These are phyloP conservation scores for Madurella fahalii DNA, from an alignment of 2,329 filamentous ascomycete species.

Conservation along the genomic window DNA sequence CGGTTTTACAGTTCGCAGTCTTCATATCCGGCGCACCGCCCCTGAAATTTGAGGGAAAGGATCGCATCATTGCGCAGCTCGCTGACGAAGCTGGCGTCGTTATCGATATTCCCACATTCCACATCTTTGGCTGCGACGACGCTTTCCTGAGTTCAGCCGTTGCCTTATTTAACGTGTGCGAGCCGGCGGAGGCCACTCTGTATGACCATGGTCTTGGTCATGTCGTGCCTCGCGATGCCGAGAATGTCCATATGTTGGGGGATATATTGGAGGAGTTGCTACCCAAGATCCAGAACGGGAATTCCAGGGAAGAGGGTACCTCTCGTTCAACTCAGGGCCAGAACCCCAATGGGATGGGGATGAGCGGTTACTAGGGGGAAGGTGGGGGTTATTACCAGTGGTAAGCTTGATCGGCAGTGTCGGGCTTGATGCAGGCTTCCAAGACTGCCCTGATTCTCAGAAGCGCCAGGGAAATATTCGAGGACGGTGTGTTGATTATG, in stretches of 20 bases:
- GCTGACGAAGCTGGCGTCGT: slow-evolving; percentile 29
- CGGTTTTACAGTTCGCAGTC: slow-evolving; percentile 39
- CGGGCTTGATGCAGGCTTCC: too few species aligned
- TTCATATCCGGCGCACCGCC: slow-evolving; percentile 44
- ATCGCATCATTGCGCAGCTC: slow-evolving; percentile 28
- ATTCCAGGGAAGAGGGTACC: neutral
- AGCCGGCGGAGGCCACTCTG: slow-evolving; percentile 40
- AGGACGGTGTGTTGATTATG: too few species aligned
- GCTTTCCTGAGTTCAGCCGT: slow-evolving; percentile 45
- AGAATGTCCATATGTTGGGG: slow-evolving; percentile 25
- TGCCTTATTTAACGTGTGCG: slow-evolving; percentile 47
- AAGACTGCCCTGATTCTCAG: too few species aligned
- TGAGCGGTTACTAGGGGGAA: too few species aligned
- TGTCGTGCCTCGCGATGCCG: slow-evolving; percentile 40
- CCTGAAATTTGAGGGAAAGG: slow-evolving; percentile 26
- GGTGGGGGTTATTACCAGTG: too few species aligned
- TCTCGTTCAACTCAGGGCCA: too few species aligned
- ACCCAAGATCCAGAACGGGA: slow-evolving; percentile 14
- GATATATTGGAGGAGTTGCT: slow-evolving; percentile 22
- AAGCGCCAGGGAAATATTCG: too few species aligned
- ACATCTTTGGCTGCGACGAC: slow-evolving; percentile 40
- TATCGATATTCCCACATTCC: slow-evolving; percentile 35
- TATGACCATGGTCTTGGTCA: slow-evolving; percentile 51
- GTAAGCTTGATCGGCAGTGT: too few species aligned
- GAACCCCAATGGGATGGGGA: too few species aligned